These are phyloP conservation scores for Berberis thunbergii DNA, from an alignment of 164 flowering plant species.

Conservation along the genomic window DNA sequence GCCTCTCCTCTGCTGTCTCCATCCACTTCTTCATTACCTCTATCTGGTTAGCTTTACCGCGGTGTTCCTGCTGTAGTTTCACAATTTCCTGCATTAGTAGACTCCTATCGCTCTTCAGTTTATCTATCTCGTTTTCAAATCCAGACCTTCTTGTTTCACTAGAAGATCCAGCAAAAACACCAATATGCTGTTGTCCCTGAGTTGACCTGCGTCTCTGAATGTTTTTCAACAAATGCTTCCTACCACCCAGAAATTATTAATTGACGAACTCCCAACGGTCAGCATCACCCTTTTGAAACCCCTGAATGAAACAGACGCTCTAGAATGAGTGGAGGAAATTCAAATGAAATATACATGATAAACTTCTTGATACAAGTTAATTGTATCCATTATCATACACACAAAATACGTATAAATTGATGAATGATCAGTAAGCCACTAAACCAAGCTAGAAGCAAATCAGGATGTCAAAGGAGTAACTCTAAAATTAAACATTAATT, in stretches of 20 bases:
- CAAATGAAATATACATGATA: background rate
- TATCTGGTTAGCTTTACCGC: conserved; percentile 39
- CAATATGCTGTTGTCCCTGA: conserved; percentile 34
- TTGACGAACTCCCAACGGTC: conserved; percentile 87
- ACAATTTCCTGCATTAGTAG: conserved; percentile 56
- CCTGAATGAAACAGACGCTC: conserved; percentile 38
- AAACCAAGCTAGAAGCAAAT: background rate
- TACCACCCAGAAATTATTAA: conserved; percentile 58
- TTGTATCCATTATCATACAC: too few species aligned
- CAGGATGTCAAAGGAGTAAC: background rate
- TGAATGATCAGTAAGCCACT: too few species aligned
- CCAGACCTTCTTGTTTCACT: conserved; percentile 26
- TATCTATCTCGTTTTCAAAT: conserved; percentile 44
- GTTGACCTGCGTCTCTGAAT: conserved; percentile 70
- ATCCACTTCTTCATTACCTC: conserved; percentile 51
- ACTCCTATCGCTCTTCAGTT: conserved; percentile 46
- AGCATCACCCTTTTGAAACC: conserved; percentile 78
- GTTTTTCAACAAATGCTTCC: conserved; percentile 59
- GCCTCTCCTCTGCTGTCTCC: conserved; percentile 60
- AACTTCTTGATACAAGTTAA: too few species aligned
- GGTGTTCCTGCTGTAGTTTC: conserved; percentile 63
- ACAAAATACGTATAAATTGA: too few species aligned
- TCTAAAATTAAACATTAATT: background rate
- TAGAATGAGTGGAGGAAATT: conserved; percentile 1
- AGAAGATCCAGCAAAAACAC: conserved; percentile 21